These are phyloP conservation scores for Pseudogymnoascus sp. DNA, from an alignment of 2,329 filamentous ascomycete species.

Conservation along the genomic window DNA sequence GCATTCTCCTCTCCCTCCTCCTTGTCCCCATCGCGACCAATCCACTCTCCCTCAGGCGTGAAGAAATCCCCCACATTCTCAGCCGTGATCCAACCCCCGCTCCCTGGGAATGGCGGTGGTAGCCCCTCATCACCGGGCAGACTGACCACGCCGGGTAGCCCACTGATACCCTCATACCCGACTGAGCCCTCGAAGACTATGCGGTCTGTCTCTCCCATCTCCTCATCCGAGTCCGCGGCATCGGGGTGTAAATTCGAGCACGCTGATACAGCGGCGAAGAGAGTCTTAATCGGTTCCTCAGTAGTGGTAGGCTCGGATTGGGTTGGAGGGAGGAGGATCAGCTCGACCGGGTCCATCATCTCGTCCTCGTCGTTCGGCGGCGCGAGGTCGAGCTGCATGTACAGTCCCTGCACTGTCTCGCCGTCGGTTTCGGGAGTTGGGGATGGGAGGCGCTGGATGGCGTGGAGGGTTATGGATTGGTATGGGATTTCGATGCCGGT, in stretches of 20 bases:
- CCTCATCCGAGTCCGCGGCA: slow-evolving; percentile 46
- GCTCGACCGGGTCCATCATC: slow-evolving; percentile 54
- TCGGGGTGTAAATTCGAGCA: slow-evolving; percentile 74
- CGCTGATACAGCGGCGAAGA: slow-evolving; percentile 60
- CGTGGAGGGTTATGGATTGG: slow-evolving; percentile 66
- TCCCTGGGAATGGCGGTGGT: slow-evolving; percentile 63
- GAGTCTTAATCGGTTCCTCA: slow-evolving; percentile 24
- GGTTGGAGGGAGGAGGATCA: slow-evolving; percentile 53
- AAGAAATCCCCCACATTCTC: slow-evolving; percentile 84
- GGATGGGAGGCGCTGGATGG: slow-evolving; percentile 50
- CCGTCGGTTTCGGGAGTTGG: slow-evolving; percentile 25
- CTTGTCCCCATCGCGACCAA: slow-evolving; percentile 33
- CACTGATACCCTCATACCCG: slow-evolving; percentile 47
- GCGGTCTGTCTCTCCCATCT: slow-evolving; percentile 38
- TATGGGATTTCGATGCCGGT: slow-evolving; percentile 64
- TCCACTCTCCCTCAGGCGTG: slow-evolving; percentile 74
- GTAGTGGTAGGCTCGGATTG: slow-evolving; percentile 31
- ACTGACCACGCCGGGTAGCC: slow-evolving; percentile 46
- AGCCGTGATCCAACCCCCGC: slow-evolving; percentile 78
- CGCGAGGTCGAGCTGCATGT: slow-evolving; percentile 51
- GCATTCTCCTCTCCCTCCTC: slow-evolving; percentile 33
- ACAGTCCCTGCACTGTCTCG: slow-evolving; percentile 39
- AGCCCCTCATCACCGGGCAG: slow-evolving; percentile 43
- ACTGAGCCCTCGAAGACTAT: slow-evolving; percentile 48
- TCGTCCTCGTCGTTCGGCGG: slow-evolving; percentile 50